Conservation (phyloP, 305 asterid species). For the Lippia alba region DNA sequence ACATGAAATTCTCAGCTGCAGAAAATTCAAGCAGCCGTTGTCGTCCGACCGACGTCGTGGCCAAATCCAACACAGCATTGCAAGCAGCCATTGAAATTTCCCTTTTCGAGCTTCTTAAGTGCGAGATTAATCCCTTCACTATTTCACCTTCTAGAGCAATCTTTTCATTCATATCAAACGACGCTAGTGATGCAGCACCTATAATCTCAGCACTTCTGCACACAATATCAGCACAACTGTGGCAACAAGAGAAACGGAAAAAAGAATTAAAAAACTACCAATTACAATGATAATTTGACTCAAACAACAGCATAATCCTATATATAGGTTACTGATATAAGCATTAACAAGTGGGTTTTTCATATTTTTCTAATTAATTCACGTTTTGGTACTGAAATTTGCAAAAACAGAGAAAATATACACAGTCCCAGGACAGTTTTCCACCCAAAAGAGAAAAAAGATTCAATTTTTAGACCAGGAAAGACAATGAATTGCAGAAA, state of each 20-base stretch:
- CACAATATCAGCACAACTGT: constrained; percentile 55
- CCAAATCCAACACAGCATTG: constrained; percentile 75
- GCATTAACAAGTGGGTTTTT: neutral
- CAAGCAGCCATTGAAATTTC: constrained; percentile 63
- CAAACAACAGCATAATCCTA: neutral
- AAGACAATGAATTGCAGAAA: neutral
- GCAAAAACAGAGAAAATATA: neutral
- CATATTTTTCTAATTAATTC: neutral
- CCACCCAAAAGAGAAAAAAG: neutral
- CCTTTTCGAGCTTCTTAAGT: constrained; percentile 43
- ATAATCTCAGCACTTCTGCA: constrained; percentile 56
- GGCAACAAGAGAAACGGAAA: constrained; percentile 7
- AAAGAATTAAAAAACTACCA: neutral
- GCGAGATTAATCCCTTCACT: constrained; percentile 56
- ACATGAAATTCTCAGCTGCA: constrained; percentile 64
- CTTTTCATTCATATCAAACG: constrained; percentile 64
- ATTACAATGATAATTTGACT: constrained; percentile 5
- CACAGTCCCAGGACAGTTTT: neutral
- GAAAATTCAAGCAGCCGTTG: constrained; percentile 51
- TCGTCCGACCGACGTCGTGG: constrained; percentile 62
- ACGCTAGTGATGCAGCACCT: constrained; percentile 63
- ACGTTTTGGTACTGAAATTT: neutral
- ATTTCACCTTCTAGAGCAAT: constrained; percentile 59
- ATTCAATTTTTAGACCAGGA: neutral
- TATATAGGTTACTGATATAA: neutral